phyloP scores from a whole-genome alignment of 176 grass and related monocot genomes.

The Paspalum vaginatum region DNA sequence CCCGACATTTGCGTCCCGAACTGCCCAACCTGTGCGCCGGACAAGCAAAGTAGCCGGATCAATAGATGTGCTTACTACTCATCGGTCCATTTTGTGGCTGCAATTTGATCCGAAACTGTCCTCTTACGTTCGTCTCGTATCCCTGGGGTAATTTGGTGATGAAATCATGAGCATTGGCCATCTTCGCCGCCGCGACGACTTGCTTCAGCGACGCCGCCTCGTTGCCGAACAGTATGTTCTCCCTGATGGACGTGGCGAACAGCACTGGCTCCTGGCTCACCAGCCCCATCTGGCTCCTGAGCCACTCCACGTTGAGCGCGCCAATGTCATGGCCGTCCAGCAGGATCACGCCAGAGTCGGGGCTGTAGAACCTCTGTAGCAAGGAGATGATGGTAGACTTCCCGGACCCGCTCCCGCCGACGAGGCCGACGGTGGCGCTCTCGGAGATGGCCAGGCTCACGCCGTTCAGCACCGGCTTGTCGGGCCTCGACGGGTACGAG shows the following conservation, averaged over 20 bases:
- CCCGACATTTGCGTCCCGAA: slow-evolving; percentile 75
- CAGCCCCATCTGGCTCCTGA: slow-evolving; percentile 60
- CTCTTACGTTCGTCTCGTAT: slow-evolving; percentile 58
- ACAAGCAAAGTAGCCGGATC: neutral
- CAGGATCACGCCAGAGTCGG: slow-evolving; percentile 39
- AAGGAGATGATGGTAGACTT: slow-evolving; percentile 66
- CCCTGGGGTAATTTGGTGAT: slow-evolving; percentile 54
- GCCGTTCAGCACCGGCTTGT: slow-evolving; percentile 48
- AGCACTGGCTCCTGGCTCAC: slow-evolving; percentile 65
- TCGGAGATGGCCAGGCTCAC: slow-evolving; percentile 41
- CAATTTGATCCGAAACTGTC: neutral
- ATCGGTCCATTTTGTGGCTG: too few species aligned
- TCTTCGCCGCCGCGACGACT: slow-evolving; percentile 49
- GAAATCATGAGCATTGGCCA: slow-evolving; percentile 68
- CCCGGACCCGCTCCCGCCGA: slow-evolving; percentile 56
- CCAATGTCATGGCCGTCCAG: slow-evolving; percentile 51
- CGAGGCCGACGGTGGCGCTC: slow-evolving; percentile 55
- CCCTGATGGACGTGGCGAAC: slow-evolving; percentile 60
- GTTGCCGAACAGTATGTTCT: slow-evolving; percentile 67
- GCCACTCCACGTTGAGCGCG: slow-evolving; percentile 50
- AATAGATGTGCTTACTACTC: neutral
- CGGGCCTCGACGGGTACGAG: slow-evolving; percentile 57
- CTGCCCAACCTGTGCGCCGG: slow-evolving; percentile 32
- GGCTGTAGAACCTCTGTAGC: slow-evolving; percentile 63
- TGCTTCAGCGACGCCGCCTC: slow-evolving; percentile 55